Evolutionary conservation across 495 filamentous ascomycete genomes (phyloP), one percentile per base, ranked within the genome.

Genomic region (Talaromyces trachyspermus): DNA sequence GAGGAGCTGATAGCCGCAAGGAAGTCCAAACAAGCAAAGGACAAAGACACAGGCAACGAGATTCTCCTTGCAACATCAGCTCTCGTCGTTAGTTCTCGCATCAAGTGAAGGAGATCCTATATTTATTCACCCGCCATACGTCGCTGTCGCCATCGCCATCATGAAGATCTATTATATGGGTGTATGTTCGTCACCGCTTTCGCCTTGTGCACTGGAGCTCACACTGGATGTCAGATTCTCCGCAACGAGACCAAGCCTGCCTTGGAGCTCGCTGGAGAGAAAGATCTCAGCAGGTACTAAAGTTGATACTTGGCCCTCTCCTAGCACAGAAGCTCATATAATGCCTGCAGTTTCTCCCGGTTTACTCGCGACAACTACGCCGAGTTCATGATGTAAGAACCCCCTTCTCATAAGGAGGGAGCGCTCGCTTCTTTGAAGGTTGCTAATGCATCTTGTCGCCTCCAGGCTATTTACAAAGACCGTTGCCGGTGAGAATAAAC

Each of bases 131-230:
- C 7, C 33, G 9, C 33, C n/a, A 37, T 17, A 37, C 33, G 5
- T 6, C 33, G 33, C 9, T 30, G 27, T 4, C 1, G 12, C 46
- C 27, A 37, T 56, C 52, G 65, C 62, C 70, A 81, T 49, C 64
- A 95, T 96, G 91, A 95, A 95, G 80, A 72, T 97, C 57, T 78
- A 85, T 70, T 95, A 95, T 70, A 87, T 95, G 57, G 89, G 89
- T 49, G 89, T 95, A 82, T 51, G 81, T 65, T 17, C 27, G 35
- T 17, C 38, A 27, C 24, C 9, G n/a, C 29, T 29, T 24, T 49
- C 24, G 8, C 29, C n/a, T 41, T 29, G 36, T 53, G 43, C 38
- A 5, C 14, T 48, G 14, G 12, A 42, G 43, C 45, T 46, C 53
- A 44, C 19, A 5, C 10, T 40, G 35, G n/a, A 29, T 33, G 48